Evolutionary conservation across 2,329 filamentous ascomycete genomes (phyloP), one percentile per base, ranked within the genome.

Genomic region (Venturia aucupariae): DNA sequence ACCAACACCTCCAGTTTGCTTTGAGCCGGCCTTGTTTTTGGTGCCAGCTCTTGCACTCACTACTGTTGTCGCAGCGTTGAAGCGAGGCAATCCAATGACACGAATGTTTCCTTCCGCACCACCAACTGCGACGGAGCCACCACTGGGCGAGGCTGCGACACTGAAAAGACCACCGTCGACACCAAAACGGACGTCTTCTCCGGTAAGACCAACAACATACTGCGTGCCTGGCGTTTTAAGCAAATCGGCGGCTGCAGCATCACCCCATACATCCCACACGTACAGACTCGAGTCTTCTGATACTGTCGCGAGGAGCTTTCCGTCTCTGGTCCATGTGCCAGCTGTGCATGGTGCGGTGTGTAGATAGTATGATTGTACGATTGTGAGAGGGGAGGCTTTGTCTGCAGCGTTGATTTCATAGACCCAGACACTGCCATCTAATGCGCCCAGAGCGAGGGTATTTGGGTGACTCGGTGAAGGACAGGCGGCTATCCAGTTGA

Each of bases 371-470:
- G 89, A 89, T 78, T 96, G 90, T 5, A 95, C 83, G 72, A 97
- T 94, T 70, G 88, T 86, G 63, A 97, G 81, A 8, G 90, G 81
- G 39, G 78, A 78, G 17, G 80, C 76, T 42, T 79, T 76, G 41
- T 90, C 86, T 63, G 80, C 80, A 38, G 84, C 79, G 74, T 92
- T 88, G 71, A 97, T 82, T n/a, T 86, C 87, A 78, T 97, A 96
- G 11, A 99, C 89, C 94, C 94, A 99, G 51, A 97, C 92, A 62
- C 88, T 92, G 64, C 94, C 94, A 73, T 99, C 92, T 42, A 84
- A 89, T 41, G 92, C 92, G 65, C 94, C 94, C 8, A 99, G 79
- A 0, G 94, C 94, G 67, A 99, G 74, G 10, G 90, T 86, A 77
- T 97, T 95, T 66, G 88, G 84, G 73, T 90, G 85, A 6, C 81